phyloP scores from a whole-genome alignment of 345 rosid genomes.

The Gossypium arboreum region DNA sequence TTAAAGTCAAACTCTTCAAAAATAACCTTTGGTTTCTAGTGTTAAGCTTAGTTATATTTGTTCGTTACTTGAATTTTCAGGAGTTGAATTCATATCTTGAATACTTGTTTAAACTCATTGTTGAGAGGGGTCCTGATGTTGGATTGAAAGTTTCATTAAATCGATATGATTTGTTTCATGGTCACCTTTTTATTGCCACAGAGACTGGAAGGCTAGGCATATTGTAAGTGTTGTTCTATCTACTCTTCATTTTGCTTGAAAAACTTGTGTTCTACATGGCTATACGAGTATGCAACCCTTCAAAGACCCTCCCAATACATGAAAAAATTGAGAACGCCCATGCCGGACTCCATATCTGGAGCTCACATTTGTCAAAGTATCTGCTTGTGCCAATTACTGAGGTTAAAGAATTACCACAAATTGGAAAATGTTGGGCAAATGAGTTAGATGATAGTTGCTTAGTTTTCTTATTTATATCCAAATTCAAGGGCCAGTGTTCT shows the following conservation, averaged over 20 bases:
- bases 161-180: constrained; percentile 86
- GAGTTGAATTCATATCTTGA: constrained; percentile 67
- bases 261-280: neutral
- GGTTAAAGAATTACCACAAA: neutral
- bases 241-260: neutral
- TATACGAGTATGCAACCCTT: neutral
- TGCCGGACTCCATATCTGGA: no score
- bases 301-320: no score
- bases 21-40: neutral
- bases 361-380: neutral
- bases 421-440: neutral
- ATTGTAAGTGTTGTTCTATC: constrained; percentile 45
- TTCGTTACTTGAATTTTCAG: constrained; percentile 30
- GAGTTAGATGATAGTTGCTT: neutral
- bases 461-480: neutral
- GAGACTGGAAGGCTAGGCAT: constrained; percentile 75
- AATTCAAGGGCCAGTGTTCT: neutral
- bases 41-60: neutral
- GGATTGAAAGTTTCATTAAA: constrained; percentile 60
- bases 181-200: constrained; percentile 64
- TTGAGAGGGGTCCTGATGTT: constrained; percentile 55
- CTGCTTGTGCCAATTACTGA: neutral
- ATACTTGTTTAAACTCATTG: constrained; percentile 69
- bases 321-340: no score
- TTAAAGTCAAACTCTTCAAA: neutral